Evolutionary conservation across 345 rosid species (phyloP).

Genomic region (Populus alba): DNA sequence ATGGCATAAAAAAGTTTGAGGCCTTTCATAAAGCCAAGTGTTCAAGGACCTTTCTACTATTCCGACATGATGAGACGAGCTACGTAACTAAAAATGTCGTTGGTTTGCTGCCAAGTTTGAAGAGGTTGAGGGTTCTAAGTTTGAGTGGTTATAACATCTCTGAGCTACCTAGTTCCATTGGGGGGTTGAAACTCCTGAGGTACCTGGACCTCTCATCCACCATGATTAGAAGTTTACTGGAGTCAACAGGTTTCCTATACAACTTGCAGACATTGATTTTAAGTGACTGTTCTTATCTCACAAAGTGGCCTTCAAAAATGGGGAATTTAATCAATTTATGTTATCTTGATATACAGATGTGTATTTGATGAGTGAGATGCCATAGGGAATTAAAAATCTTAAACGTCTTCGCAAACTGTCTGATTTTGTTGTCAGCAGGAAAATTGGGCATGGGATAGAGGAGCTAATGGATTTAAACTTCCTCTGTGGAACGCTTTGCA

Average conservation of each 20-base stretch:
- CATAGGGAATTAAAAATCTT: conserved; percentile 31
- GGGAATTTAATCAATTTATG: conserved; percentile 34
- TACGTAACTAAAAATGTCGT: neutral
- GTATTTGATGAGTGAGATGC: conserved; percentile 31
- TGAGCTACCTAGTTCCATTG: conserved; percentile 7
- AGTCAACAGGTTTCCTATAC: neutral
- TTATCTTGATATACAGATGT: conserved; percentile 25
- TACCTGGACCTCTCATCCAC: conserved; percentile 10
- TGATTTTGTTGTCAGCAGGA: conserved; percentile 26
- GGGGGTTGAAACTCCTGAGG: neutral
- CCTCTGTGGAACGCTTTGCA: conserved; percentile 36
- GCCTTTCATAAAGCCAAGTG: neutral
- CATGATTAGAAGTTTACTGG: conserved; percentile 1
- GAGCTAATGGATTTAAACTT: conserved; percentile 32
- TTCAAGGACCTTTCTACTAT: conserved; percentile 2
- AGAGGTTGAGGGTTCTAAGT: neutral
- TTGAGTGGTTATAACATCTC: neutral
- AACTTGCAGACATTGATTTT: conserved; percentile 32
- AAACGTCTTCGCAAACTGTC: conserved; percentile 30
- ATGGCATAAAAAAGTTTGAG: neutral
- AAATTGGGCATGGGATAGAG: conserved; percentile 25
- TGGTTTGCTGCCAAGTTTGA: neutral
- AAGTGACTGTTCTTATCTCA: conserved; percentile 17
- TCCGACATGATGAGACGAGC: neutral
- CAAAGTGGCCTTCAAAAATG: conserved; percentile 33